A percentile compares a stretch with the other conserved stretches of the same genome.
Conservation (phyloP, 257 asterid species). For the Nicotiana undulata region DNA sequence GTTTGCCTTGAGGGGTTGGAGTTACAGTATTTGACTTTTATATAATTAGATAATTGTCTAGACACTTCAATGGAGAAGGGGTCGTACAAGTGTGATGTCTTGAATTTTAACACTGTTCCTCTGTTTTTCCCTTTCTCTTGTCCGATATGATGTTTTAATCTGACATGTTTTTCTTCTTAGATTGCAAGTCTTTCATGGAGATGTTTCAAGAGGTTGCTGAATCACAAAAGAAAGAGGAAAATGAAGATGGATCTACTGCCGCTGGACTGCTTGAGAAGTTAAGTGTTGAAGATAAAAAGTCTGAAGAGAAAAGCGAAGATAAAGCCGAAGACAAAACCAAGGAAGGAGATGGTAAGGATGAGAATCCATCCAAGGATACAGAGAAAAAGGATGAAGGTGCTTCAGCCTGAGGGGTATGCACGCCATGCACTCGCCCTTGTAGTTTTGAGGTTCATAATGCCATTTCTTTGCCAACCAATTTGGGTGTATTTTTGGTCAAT, state of each 20-base stretch:
- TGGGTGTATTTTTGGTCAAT: slow-evolving; percentile 6
- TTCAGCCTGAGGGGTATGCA: slow-evolving; percentile 9
- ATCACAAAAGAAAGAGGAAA: slow-evolving; percentile 33
- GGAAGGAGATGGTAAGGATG: slow-evolving; percentile 21
- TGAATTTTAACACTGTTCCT: neutral
- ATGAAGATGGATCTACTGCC: slow-evolving; percentile 28
- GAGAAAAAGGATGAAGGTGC: slow-evolving; percentile 20
- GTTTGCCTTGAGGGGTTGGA: neutral
- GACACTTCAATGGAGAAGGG: neutral
- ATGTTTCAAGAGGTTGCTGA: slow-evolving; percentile 34
- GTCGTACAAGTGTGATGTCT: neutral
- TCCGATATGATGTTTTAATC: neutral
- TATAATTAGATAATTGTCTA: neutral
- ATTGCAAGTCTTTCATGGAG: slow-evolving; percentile 44
- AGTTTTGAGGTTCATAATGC: slow-evolving; percentile 6
- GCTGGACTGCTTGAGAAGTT: slow-evolving; percentile 41
- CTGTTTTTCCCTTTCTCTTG: neutral
- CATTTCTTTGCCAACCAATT: slow-evolving; percentile 8
- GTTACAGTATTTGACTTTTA: neutral
- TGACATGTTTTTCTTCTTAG: slow-evolving; percentile 12
- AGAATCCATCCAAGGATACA: slow-evolving; percentile 13
- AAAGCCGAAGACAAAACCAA: slow-evolving; percentile 15
- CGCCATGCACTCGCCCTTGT: neutral
- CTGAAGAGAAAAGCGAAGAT: slow-evolving; percentile 12
- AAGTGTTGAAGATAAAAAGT: slow-evolving; percentile 26